Evolutionary conservation across 495 filamentous ascomycete genomes (phyloP), one percentile per base, ranked within the genome.

Genomic region (Filosporella fistucella): DNA sequence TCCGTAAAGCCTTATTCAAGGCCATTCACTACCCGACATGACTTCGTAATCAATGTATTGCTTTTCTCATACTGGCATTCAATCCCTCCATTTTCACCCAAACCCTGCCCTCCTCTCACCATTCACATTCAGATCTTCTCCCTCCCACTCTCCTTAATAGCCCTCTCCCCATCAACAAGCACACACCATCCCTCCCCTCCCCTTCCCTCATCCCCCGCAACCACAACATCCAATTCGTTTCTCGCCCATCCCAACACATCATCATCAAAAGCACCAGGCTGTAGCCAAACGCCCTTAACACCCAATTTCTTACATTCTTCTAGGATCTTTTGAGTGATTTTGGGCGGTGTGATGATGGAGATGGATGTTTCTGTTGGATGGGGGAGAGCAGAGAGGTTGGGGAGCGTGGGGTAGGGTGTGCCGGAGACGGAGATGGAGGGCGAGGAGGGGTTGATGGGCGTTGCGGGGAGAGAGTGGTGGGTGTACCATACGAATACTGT

Each of bases 401-500:
- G 64, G 23, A 85, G 67, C 2, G 88, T 86, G 20, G 75, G 51
- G 68, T 89, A 78, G 29, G 72, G 61, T 49, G 68, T 68, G 24
- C 62, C 63, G 34, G 63, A 54, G 33, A 72, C 65, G 8, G 58
- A 54, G 60, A 95, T 88, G 42, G 71, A 63, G 14, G 77, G 56
- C 10, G 78, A 63, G 29, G 75, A 72, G 0, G 91, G 91, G 64
- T 95, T 96, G 65, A 97, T 75, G 11, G 91, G 88, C 1, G 80
- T 86, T 6, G 82, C 89, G 10, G 82, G 81, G 14, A 97, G 78
- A 22, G 71, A 69, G 64, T 89, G 89, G 26, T 69, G 63, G 52
- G 85, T 75, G 68, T 97, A 97, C 90, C 91, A 97, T 26, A 75
- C 77, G 56, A 96, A 85, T 49, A 97, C 89, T 94, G 61, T 2